Base-by-base conservation (phyloP, 1,139 yeast genomes). In the Blastobotrys illinoisensis region DNA sequence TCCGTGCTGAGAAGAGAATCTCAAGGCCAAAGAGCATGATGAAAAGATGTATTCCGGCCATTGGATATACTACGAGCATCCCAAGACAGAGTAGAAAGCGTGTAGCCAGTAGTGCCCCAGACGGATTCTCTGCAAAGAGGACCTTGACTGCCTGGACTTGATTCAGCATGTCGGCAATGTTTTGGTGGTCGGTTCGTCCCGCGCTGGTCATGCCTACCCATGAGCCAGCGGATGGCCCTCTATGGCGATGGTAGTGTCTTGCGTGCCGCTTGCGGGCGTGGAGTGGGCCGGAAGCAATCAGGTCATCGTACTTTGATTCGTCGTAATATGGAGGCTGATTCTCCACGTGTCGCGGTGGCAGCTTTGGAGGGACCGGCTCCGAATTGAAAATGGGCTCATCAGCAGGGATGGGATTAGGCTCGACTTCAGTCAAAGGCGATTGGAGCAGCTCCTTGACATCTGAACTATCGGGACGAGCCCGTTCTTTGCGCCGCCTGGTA, bases 11-110 rank as follows among this genome's bases (percentile, higher is more conserved):
- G 11, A 49, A 18, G 20, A 54, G 32, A 21, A 58, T 36, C 24
- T 58, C 61, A n/a, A 57, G 44, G 18, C 60, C 62, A 44, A 58
- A 52, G 23, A 59, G 52, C 43, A 59, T 46, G 5, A 53, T 46
- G 47, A 59, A 57, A 13, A 59, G 51, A 23, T 58, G 36, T 4
- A 54, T 24, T 6, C 62, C 62, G 9, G 56, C 56, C 54, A 56
- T 50, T 3, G 61, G 61, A 46, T 56, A 57, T 2, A 55, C 47
- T 4, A 55, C 24, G 19, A 58, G 44, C 26, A 58, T 49, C 9
- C 50, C 53, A 9, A 57, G 46, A 23, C 57, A 51, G 13, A 56
- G 47, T 4, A 51, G 6, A 26, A 58, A 53, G 14, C 61, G 53
- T 1, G 47, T 40, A 5, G 47, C 51, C 9, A 56, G 23, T 7